Conservation (phyloP, 2,329 filamentous ascomycete species). For the Clonostachys solani region DNA sequence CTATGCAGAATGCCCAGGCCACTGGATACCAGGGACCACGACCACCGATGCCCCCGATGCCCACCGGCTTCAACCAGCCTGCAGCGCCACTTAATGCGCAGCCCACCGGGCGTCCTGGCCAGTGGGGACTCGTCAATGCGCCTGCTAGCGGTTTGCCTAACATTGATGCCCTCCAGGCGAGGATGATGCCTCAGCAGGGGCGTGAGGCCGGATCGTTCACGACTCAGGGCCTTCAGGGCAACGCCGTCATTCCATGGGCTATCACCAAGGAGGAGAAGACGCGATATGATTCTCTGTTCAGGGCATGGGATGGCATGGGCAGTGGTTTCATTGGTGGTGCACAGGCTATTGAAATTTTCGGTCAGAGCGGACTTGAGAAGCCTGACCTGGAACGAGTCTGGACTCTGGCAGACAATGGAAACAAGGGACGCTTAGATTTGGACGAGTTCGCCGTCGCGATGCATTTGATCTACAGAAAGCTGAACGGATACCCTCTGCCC, state of each 20-base stretch:
- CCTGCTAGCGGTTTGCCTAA: slow-evolving; percentile 87
- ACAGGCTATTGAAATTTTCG: slow-evolving; percentile 94
- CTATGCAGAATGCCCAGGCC: slow-evolving; percentile 63
- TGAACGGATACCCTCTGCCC: slow-evolving; percentile 93
- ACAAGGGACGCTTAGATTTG: slow-evolving; percentile 89
- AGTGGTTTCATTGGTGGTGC: slow-evolving; percentile 91
- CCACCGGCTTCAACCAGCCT: slow-evolving; percentile 48
- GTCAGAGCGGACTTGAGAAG: slow-evolving; percentile 90
- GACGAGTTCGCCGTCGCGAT: slow-evolving; percentile 98
- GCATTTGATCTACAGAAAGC: slow-evolving; percentile 96
- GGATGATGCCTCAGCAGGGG: slow-evolving; percentile 96
- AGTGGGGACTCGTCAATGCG: slow-evolving; percentile 98
- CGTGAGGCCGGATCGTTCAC: slow-evolving; percentile 81
- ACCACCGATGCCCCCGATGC: slow-evolving; percentile 84
- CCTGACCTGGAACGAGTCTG: slow-evolving; percentile 87
- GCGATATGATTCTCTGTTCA: slow-evolving; percentile 91
- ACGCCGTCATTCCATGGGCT: slow-evolving; percentile 95
- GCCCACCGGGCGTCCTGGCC: slow-evolving; percentile 86
- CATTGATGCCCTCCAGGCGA: slow-evolving; percentile 85
- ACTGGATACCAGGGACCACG: slow-evolving; percentile 81
- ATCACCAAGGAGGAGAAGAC: slow-evolving; percentile 99
- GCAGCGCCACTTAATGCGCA: slow-evolving; percentile 76
- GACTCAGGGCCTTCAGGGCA: slow-evolving; percentile 82
- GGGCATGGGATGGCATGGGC: slow-evolving; percentile 90
- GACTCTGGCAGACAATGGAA: slow-evolving; percentile 90